Evolutionary conservation across 345 rosid species (phyloP).

Genomic region (Eucalyptus sideroxylon): DNA sequence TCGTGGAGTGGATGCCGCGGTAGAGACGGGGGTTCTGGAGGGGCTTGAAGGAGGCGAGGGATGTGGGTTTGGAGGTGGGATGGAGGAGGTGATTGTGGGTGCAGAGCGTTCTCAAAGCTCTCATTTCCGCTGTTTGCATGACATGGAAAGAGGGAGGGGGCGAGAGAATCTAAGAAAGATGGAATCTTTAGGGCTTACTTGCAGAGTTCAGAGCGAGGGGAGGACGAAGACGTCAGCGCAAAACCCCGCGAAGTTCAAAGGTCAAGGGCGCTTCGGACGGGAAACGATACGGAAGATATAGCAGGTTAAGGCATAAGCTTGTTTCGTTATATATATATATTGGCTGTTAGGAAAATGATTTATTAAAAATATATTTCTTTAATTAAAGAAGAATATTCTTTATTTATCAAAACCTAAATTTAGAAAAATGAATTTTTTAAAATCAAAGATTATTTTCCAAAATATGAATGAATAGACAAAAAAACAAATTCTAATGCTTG

Average conservation of each 20-base stretch:
- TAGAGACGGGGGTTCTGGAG: background rate
- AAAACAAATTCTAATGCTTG: no score
- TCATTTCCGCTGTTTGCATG: constrained; percentile 2
- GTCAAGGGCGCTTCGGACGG: background rate
- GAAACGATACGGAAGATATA: background rate
- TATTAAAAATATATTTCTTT: no score
- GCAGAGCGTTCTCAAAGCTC: background rate
- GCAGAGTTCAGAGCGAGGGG: background rate
- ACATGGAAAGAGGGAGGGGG: background rate
- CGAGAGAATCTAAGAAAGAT: background rate
- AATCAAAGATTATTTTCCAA: no score
- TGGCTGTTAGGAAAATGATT: no score
- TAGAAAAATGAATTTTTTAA: no score
- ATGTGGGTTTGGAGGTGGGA: background rate
- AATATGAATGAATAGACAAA: no score
- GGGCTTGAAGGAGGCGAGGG: background rate
- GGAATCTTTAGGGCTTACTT: background rate
- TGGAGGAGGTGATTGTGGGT: background rate
- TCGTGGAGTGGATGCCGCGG: background rate
- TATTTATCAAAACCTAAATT: no score
- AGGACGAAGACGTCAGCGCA: background rate
- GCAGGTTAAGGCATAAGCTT: no score
- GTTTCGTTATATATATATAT: no score
- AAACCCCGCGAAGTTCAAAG: constrained; percentile 1
- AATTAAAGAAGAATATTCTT: no score